phyloP scores from a whole-genome alignment of 2,329 filamentous ascomycete genomes.

The Zymoseptoria passerinii region DNA sequence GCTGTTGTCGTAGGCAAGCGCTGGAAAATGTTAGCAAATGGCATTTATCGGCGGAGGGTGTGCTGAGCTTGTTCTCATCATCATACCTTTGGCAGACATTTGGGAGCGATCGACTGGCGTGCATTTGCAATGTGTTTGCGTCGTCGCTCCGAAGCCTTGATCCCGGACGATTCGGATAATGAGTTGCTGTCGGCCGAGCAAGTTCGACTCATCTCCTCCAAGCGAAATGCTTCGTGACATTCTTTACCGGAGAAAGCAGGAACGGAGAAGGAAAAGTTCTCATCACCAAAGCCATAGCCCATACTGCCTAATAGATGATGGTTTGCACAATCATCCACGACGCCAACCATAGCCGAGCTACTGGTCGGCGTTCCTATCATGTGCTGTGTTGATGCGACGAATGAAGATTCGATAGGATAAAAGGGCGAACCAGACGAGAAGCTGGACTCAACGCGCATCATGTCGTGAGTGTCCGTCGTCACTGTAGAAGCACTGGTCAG shows the following conservation, averaged over 20 bases:
- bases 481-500: conserved; percentile 28
- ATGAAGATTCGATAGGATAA: conserved; percentile 19
- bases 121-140: conserved; percentile 27
- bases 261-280: conserved; percentile 20
- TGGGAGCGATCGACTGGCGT: conserved; percentile 21
- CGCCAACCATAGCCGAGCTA: conserved; percentile 20
- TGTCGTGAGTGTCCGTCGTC: conserved; percentile 35
- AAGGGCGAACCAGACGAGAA: conserved; percentile 25
- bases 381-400: conserved; percentile 15
- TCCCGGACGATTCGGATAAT: conserved; percentile 7
- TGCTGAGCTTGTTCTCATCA: neutral
- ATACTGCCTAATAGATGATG: conserved; percentile 20
- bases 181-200: conserved; percentile 16
- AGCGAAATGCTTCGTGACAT: neutral
- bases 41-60: too few relatives aligned
- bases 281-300: conserved; percentile 19
- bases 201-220: conserved; percentile 19
- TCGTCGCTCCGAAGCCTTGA: conserved; percentile 21
- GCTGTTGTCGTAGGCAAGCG: neutral
- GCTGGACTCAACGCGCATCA: conserved; percentile 39
- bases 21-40: neutral
- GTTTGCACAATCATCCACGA: conserved; percentile 16
- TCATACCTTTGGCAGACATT: conserved; percentile 13
- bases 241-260: conserved; percentile 14
- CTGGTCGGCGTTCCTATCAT: conserved; percentile 15